Percentiles rank a stretch among this genome's conserved stretches.
Evolutionary conservation across 1,284 basidiomycete genomes (phyloP).

Genomic region (Vanrija sp.): DNA sequence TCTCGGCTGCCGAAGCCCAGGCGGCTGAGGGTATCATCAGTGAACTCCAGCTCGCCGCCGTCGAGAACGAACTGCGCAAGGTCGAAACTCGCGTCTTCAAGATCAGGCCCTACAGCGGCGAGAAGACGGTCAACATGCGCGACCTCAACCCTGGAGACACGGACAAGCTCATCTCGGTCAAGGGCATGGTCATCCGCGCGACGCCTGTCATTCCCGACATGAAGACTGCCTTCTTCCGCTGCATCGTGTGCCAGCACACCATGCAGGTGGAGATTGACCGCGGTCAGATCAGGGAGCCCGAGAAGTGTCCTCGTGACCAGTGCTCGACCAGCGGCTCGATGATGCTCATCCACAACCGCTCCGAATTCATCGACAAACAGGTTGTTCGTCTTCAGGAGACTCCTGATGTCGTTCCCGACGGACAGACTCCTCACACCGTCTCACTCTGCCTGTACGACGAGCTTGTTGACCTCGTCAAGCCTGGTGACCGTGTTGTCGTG

Average conservation of each 20-base stretch:
- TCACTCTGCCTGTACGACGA: constrained; percentile 95
- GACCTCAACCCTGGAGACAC: constrained; percentile 89
- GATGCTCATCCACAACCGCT: constrained; percentile 94
- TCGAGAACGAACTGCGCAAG: constrained; percentile 72
- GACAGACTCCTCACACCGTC: constrained; percentile 96
- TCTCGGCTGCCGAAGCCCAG: constrained; percentile 50
- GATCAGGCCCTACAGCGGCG: constrained; percentile 82
- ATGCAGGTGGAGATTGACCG: constrained; percentile 93
- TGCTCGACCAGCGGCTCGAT: constrained; percentile 84
- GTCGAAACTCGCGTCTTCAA: constrained; percentile 82
- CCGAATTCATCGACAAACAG: constrained; percentile 91
- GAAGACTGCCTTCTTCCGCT: constrained; percentile 96
- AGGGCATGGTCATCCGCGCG: constrained; percentile 93
- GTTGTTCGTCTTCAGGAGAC: constrained; percentile 95
- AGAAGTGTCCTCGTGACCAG: constrained; percentile 84
- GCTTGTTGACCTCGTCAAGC: constrained; percentile 89
- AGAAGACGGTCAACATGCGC: constrained; percentile 76
- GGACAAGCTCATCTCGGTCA: constrained; percentile 92
- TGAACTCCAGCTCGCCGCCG: constrained; percentile 62
- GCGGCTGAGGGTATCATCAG: constrained; percentile 27
- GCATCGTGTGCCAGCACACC: constrained; percentile 91
- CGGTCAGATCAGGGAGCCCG: constrained; percentile 90
- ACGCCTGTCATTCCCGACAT: constrained; percentile 98
- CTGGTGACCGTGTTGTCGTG: constrained; percentile 85
- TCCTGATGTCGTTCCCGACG: constrained; percentile 94